Evolutionary conservation across 2,329 filamentous ascomycete species (phyloP), one percentile per base, ranked within the genome.

Genomic region (Fusarium floridanum): DNA sequence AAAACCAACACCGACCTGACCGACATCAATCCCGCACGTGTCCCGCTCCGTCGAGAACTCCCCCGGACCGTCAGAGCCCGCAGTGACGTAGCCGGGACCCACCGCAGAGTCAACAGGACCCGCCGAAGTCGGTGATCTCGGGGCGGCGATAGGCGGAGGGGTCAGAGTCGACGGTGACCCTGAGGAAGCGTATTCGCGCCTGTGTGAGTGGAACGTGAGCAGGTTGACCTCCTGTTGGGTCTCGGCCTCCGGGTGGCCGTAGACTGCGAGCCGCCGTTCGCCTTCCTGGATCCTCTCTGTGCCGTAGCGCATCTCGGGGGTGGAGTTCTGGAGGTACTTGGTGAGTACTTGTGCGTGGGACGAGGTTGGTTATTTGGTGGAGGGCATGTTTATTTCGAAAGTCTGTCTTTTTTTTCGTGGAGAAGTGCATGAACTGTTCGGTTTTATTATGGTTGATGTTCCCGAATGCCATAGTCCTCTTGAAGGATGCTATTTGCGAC

Each of bases 81-180:
- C 66, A 61, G 64, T 78, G 76, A 78, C 76, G 76, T 78, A 77
- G 55, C 11, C 16, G 27, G 61, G 61, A 45, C 59, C 76, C 76
- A 77, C 76, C 20, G 3, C 12, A 53, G 55, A 68, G 56, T 68
- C 59, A 61, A 71, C 34, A 27, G 59, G 70, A 55, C 61, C 76
- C 72, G 64, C 74, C 60, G 67, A 62, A 60, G 56, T 62, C 66
- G 63, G 65, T 48, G 67, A 67, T 67, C 53, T 73, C 50, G 59
- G 64, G 66, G 71, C 63, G 62, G 66, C 71, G 60, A 78, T 78
- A 78, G 76, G 76, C 66, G 65, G 59, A 68, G 45, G 57, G 53
- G 55, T 7, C 50, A 65, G 61, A 66, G 64, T 32, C 20, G 50
- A 65, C 37, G 41, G 50, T 43, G 71, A 74, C 62, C 71, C 61